Base-by-base conservation (phyloP, 2,329 filamentous ascomycete species). In the Diaporthe citriasiana region DNA sequence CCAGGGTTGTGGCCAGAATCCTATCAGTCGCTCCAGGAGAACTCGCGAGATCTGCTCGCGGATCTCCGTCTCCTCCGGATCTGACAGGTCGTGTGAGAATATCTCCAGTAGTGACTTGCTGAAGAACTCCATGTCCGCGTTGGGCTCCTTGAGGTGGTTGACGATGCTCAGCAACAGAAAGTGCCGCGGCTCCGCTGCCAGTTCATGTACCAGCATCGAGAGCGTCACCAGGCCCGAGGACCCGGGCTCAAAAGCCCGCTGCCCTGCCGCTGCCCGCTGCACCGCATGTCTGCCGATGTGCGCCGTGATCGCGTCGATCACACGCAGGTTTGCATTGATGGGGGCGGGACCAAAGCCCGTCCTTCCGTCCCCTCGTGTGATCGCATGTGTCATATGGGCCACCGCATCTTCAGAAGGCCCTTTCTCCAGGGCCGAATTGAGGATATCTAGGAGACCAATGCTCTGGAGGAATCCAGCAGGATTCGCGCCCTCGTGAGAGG, bases 1-100 rank as follows among this genome's bases (percentile, higher is more conserved):
- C 96, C 96, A 98, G 25, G 97, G 96, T 82, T 98, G 96, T 70
- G 96, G 96, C 85, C 95, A 95, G 82, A 94, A 95, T 30, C 95
- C 93, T 74, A 97, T 90, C 60, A 98, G 87, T 65, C 97, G 91
- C 87, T 99, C 97, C 50, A 98, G 87, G 59, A 99, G 86, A 33
- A 98, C 92, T 60, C 96, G 91, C 70, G 95, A 94, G 74, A 99
- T 96, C 82, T 97, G 94, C 84, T 98, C 93, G 47, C 96, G 94
- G 63, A 98, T 92, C 76, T 95, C 93, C 1, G 89, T 89, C 79
- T 96, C 94, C 80, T 97, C 94, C 22, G 93, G 91, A 78, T 93
- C 92, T 81, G 84, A 88, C 80, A 89, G 86, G 84, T 97, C 94
- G 76, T 91, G 90, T 27, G 92, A 94, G 82, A 98, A 98, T 51